A percentile compares a stretch with the other conserved stretches of the same genome.
These are phyloP conservation scores for Elongisporangium anandrum DNA, from an alignment of 352 stramenopile species.

Conservation along the genomic window DNA sequence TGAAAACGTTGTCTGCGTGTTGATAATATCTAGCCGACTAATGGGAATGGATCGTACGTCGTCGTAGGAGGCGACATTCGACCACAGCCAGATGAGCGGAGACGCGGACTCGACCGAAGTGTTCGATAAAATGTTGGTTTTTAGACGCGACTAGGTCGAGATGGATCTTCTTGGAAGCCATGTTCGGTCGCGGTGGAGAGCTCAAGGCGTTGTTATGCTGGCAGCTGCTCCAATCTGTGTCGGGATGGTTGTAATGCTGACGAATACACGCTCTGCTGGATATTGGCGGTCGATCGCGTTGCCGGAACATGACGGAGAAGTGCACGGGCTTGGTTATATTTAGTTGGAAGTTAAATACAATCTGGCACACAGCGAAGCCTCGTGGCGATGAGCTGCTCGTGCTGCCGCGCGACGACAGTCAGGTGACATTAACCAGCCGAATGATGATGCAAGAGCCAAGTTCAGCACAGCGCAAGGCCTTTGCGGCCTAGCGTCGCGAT, in stretches of 20 bases:
- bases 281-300: constrained; percentile 12
- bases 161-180: constrained; percentile 2
- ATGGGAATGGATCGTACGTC: background rate
- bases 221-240: background rate
- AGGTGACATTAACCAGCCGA: constrained; percentile 5
- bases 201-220: constrained; percentile 3
- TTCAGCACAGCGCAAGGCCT: background rate
- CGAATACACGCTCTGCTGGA: constrained; percentile 1
- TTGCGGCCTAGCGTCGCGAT: constrained; percentile 17
- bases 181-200: constrained; percentile 8
- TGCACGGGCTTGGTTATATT: constrained; percentile 59
- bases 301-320: constrained; percentile 27
- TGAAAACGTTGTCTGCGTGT: background rate
- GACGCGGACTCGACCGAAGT: constrained; percentile 60
- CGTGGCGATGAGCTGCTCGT: constrained; percentile 8
- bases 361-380: constrained; percentile 27
- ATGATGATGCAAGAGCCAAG: background rate
- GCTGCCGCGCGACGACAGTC: constrained; percentile 11
- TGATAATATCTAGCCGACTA: background rate
- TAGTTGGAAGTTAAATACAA: constrained; percentile 57
- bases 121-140: constrained; percentile 65
- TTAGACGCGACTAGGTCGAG: constrained; percentile 25
- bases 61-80: constrained; percentile 45
- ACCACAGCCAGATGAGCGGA: constrained; percentile 64
- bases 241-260: background rate